Evolutionary conservation across 2,329 filamentous ascomycete genomes (phyloP).

Genomic region (Hymenoscyphus linearis): DNA sequence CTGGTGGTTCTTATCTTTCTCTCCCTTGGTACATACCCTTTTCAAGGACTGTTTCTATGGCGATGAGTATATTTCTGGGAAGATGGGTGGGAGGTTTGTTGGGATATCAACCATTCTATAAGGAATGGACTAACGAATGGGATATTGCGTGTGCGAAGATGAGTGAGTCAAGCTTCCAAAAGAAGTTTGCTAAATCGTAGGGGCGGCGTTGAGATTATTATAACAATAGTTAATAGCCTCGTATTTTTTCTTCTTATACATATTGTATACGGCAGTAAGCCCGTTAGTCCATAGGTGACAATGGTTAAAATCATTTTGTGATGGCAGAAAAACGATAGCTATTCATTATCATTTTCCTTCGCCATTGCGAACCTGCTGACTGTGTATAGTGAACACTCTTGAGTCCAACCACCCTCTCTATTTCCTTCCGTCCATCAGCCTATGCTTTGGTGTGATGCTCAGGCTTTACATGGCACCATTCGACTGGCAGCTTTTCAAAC

Average conservation of each 20-base stretch:
- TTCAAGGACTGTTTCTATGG: not conserved
- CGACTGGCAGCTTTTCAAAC: slow-evolving; percentile 1
- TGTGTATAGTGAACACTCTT: not conserved
- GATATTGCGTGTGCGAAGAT: slow-evolving; percentile 6
- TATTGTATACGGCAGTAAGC: not conserved
- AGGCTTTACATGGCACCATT: slow-evolving; percentile 6
- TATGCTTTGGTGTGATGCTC: not conserved
- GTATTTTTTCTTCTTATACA: not conserved
- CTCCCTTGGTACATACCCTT: slow-evolving; percentile 4
- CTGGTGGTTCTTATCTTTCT: slow-evolving; percentile 4
- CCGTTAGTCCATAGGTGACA: too few relatives aligned
- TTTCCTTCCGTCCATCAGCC: not conserved
- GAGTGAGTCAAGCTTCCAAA: not conserved
- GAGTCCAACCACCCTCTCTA: not conserved
- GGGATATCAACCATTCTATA: slow-evolving; percentile 5
- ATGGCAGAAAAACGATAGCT: too few relatives aligned
- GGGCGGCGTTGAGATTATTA: not conserved
- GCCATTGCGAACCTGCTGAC: not conserved
- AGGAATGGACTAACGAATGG: slow-evolving; percentile 6
- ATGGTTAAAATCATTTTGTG: too few relatives aligned
- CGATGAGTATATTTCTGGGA: not conserved
- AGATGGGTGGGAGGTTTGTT: slow-evolving; percentile 6
- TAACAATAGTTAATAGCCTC: not conserved
- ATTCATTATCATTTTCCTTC: too few relatives aligned
- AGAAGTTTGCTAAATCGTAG: slow-evolving; percentile 1